These are phyloP conservation scores for Trichomonas vaginalis DNA, from an alignment of 208 protist species.

Conservation along the genomic window DNA sequence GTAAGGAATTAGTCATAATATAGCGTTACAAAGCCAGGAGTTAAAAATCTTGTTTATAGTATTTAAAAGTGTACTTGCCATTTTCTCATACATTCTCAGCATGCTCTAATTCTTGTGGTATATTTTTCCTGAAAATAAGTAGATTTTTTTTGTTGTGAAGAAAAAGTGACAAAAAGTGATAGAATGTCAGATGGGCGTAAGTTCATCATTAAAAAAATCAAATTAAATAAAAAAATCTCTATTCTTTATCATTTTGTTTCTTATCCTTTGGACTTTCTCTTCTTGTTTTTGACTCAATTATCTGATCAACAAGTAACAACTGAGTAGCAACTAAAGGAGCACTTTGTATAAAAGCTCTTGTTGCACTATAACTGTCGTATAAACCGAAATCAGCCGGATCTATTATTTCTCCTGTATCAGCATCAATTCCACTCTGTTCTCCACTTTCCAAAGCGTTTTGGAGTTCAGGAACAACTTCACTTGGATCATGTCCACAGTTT, in stretches of 20 bases:
- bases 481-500: not conserved
- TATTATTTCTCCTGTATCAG: conserved; percentile 80
- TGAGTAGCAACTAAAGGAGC: conserved; percentile 80
- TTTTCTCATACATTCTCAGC: too few species aligned
- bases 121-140: too few species aligned
- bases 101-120: too few species aligned
- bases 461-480: not conserved
- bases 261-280: not conserved
- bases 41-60: too few species aligned
- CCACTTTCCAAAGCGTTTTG: conserved; percentile 57
- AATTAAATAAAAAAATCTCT: not conserved
- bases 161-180: too few species aligned
- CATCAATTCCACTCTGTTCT: conserved; percentile 65
- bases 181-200: too few species aligned
- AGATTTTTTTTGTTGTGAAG: too few species aligned
- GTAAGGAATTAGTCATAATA: too few species aligned
- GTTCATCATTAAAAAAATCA: too few species aligned
- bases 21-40: too few species aligned
- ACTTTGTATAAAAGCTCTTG: conserved; percentile 70
- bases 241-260: not conserved
- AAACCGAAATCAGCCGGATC: conserved; percentile 75
- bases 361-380: conserved; percentile 95
- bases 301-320: conserved; percentile 97
- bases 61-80: too few species aligned
- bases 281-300: conserved; percentile 62